phyloP scores from a whole-genome alignment of 1,139 yeast genomes.

The Debaryomycetaceae sp. region DNA sequence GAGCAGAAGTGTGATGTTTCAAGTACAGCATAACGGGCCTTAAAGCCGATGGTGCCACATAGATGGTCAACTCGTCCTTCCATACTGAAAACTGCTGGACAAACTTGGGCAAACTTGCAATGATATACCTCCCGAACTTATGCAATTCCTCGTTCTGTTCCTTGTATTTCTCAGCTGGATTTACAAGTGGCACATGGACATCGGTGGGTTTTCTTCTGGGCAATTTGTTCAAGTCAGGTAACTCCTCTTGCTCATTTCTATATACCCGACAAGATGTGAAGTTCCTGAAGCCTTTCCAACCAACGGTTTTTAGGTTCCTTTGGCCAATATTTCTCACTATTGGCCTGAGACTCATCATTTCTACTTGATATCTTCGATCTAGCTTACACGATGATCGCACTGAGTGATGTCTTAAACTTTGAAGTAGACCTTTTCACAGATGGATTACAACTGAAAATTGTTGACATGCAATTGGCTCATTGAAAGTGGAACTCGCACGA shows the following conservation, averaged over 20 bases:
- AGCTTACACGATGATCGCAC: background rate
- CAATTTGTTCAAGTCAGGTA: slow-evolving; percentile 33
- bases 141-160: slow-evolving; percentile 73
- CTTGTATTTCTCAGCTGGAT: slow-evolving; percentile 75
- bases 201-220: slow-evolving; percentile 39
- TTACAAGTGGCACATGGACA: slow-evolving; percentile 56
- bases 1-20: slow-evolving; percentile 76
- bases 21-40: slow-evolving; percentile 68
- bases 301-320: background rate
- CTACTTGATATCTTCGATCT: background rate
- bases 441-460: background rate
- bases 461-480: background rate
- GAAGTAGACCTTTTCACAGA: background rate
- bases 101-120: slow-evolving; percentile 76
- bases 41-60: slow-evolving; percentile 73
- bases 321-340: background rate
- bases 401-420: background rate
- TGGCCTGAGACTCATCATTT: background rate
- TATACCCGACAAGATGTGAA: background rate
- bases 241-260: slow-evolving; percentile 19
- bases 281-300: background rate
- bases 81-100: slow-evolving; percentile 84
- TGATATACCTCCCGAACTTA: slow-evolving; percentile 76
- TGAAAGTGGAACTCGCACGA: background rate
- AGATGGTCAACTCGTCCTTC: slow-evolving; percentile 83